These are phyloP conservation scores for Trichoderma koningii DNA, from an alignment of 2,329 filamentous ascomycete species.

Conservation along the genomic window DNA sequence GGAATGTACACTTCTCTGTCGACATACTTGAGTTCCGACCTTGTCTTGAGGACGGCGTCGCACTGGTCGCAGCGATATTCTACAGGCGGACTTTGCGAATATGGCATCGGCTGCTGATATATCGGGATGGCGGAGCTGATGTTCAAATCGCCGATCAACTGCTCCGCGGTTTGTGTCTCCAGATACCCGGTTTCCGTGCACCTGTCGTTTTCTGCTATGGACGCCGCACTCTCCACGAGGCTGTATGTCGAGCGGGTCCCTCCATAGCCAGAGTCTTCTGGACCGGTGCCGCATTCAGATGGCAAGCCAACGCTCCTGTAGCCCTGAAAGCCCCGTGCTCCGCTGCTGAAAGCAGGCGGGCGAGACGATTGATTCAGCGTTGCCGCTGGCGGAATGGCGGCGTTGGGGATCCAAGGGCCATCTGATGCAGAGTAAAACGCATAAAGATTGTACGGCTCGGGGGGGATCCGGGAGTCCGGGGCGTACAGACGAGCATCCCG, in stretches of 20 bases:
- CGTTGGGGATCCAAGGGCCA: slow-evolving; percentile 47
- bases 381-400: slow-evolving; percentile 31
- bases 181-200: slow-evolving; percentile 40
- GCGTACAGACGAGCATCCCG: background rate
- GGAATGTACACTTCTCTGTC: background rate
- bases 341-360: slow-evolving; percentile 25
- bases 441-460: slow-evolving; percentile 33
- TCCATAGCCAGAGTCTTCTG: slow-evolving; percentile 52
- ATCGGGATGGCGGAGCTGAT: slow-evolving; percentile 27
- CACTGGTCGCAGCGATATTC: slow-evolving; percentile 46
- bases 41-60: slow-evolving; percentile 48
- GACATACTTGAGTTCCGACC: slow-evolving; percentile 58
- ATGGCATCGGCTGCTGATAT: background rate
- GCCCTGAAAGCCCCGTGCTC: slow-evolving; percentile 29
- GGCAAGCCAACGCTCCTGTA: slow-evolving; percentile 37
- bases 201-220: slow-evolving; percentile 49
- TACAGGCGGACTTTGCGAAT: background rate
- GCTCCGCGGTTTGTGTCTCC: slow-evolving; percentile 38
- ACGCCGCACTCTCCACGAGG: slow-evolving; percentile 44
- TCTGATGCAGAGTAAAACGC: slow-evolving; percentile 44
- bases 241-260: slow-evolving; percentile 46
- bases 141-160: slow-evolving; percentile 39
- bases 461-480: background rate
- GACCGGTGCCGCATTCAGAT: slow-evolving; percentile 46
- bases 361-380: background rate